A percentile compares a stretch with the other conserved stretches of the same genome.
Evolutionary conservation across 1,284 basidiomycete species (phyloP).

Genomic region (Trichosporon ovoides): DNA sequence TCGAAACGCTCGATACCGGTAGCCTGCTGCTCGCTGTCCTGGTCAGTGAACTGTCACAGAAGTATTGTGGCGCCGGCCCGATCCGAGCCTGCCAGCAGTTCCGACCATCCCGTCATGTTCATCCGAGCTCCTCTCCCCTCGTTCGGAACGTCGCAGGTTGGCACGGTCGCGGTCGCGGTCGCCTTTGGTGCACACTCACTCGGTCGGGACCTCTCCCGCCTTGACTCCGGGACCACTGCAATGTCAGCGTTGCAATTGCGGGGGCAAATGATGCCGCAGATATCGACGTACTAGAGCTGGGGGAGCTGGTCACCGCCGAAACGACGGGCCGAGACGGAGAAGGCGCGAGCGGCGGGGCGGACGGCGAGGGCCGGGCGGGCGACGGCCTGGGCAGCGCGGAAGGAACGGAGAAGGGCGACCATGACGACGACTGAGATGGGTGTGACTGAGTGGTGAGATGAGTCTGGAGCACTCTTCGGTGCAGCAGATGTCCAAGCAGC

Average conservation of each 20-base stretch:
- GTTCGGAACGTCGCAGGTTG: neutral
- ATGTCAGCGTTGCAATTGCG: neutral
- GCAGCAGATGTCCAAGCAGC: neutral
- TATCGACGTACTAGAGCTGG: conserved; percentile 20
- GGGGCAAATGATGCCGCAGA: neutral
- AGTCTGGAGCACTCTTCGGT: neutral
- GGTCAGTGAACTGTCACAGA: neutral
- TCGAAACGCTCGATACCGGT: conserved; percentile 97
- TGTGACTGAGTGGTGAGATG: conserved; percentile 11
- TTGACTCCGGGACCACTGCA: conserved; percentile 38
- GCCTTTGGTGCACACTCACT: conserved; percentile 32
- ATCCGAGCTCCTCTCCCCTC: neutral
- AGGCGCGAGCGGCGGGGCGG: conserved; percentile 28
- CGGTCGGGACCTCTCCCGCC: conserved; percentile 45
- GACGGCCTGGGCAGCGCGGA: conserved; percentile 28
- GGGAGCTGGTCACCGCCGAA: conserved; percentile 33
- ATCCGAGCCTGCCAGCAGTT: neutral
- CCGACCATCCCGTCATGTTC: neutral
- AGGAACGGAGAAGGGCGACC: conserved; percentile 38
- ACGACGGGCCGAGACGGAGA: conserved; percentile 39
- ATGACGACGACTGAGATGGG: conserved; percentile 17
- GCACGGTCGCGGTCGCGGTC: neutral
- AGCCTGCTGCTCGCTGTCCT: conserved; percentile 67
- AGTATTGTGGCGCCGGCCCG: neutral
- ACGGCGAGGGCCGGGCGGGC: conserved; percentile 24